Evolutionary conservation across 1,284 basidiomycete species (phyloP).

Genomic region (Ceratobasidium sp.): DNA sequence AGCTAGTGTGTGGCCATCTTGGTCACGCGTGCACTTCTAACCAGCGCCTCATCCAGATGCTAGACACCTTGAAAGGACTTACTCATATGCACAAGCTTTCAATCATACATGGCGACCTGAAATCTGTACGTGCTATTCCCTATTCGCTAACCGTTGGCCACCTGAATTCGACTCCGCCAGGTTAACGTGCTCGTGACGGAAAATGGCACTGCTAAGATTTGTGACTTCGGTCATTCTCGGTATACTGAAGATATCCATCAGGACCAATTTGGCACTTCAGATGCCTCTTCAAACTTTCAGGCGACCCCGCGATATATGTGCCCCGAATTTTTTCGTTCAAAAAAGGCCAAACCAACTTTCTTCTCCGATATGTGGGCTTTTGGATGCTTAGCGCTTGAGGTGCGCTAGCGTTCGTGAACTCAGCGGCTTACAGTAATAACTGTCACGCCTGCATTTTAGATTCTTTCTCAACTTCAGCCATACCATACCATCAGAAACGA

Average conservation of each 20-base stretch:
- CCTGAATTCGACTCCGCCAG: neutral
- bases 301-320: conserved; percentile 32
- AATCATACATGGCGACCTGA: conserved; percentile 28
- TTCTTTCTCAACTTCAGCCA: conserved; percentile 27
- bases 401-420: neutral
- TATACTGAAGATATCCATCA: neutral
- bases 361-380: conserved; percentile 33
- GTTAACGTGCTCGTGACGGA: conserved; percentile 22
- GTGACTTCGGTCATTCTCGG: conserved; percentile 37
- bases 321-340: conserved; percentile 10
- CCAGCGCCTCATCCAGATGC: neutral
- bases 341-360: conserved; percentile 2
- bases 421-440: no score
- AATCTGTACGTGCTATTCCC: neutral
- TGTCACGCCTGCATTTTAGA: neutral
- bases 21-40: no score
- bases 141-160: neutral
- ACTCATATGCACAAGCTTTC: conserved; percentile 24
- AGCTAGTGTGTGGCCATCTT: no score
- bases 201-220: conserved; percentile 13
- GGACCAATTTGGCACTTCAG: neutral
- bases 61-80: neutral
- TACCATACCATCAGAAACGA: conserved; percentile 37
- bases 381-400: conserved; percentile 31
- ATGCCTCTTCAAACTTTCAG: conserved; percentile 28